phyloP scores from a whole-genome alignment of 768 basidiomycete species.

The Lactarius akahatsu region DNA sequence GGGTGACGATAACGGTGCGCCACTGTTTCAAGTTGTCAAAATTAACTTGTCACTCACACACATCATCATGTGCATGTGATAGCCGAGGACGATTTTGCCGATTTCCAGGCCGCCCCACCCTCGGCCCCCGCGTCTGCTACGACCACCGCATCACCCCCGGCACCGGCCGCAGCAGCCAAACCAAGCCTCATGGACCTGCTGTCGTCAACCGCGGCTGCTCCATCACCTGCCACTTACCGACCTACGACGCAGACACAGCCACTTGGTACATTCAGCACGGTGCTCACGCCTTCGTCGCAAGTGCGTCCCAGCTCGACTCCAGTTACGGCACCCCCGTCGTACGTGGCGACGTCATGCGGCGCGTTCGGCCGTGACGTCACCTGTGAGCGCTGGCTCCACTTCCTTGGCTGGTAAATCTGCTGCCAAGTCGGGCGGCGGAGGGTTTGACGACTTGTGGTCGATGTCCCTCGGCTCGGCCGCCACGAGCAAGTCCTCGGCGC shows the following conservation, averaged over 20 bases:
- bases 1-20: constrained; percentile 32
- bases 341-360: constrained; percentile 21
- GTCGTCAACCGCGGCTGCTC: background rate
- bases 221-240: background rate
- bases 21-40: background rate
- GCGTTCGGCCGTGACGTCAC: constrained; percentile 30
- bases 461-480: constrained; percentile 60
- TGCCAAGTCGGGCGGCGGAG: constrained; percentile 44
- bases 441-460: constrained; percentile 89
- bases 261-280: constrained; percentile 10
- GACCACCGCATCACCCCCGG: constrained; percentile 36
- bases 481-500: constrained; percentile 39
- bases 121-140: constrained; percentile 53
- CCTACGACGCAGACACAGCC: constrained; percentile 10
- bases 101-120: constrained; percentile 75
- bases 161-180: constrained; percentile 8
- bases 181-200: constrained; percentile 22
- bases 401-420: constrained; percentile 34
- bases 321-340: background rate
- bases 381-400: constrained; percentile 15
- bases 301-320: constrained; percentile 25
- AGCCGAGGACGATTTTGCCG: constrained; percentile 76
- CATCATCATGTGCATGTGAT: background rate
- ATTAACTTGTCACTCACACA: background rate
- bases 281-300: constrained; percentile 20